Evolutionary conservation across 1,139 yeast genomes (phyloP), one percentile per base, ranked within the genome.

Genomic region (Pichia sp.): DNA sequence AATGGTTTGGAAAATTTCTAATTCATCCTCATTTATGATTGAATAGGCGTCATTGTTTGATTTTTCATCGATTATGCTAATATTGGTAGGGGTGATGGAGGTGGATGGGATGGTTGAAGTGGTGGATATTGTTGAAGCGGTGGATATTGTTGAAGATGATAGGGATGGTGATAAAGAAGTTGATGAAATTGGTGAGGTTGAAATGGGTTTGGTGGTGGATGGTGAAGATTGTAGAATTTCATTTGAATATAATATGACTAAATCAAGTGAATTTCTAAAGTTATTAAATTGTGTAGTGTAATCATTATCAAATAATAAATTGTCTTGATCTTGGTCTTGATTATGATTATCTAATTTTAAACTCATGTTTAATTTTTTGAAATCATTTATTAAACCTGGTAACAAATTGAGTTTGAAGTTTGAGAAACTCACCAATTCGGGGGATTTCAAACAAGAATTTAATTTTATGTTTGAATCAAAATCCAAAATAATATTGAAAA

Each of bases 181-280:
- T 3, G 45, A 13, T 19, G 51, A 18, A 7, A 34, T 33, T 13
- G 47, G 18, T 28, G 45, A 19, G 27, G 38, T 14, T 33, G 51
- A 9, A 5, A 33, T 44, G 22, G 46, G 19, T 19, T 43, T 27
- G 16, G 43, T 10, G 22, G 50, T 11, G 2, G 38, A 27, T 18
- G 53, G 36, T 18, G 46, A 28, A 16, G 43, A 30, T 33, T 53
- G 46, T 6, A 57, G 43, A 16, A 56, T 51, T 46, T 50, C 57
- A 29, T 56, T 54, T n/a, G 60, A 57, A 43, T 56, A 57, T 11
- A 56, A 30, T 16, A 56, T 49, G 9, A 56, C 56, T 27, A 57
- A 46, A 54, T 57, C 57, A 14, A 57, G 46, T 11, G 52, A 38
- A n/a, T 49, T 46, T 48, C 50, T 54, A n/a, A 56, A 51, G 30